Percentiles rank a stretch among this genome's conserved stretches.
phyloP scores from a whole-genome alignment of 2,329 filamentous ascomycete genomes.

The Pestalotiopsis sp. region DNA sequence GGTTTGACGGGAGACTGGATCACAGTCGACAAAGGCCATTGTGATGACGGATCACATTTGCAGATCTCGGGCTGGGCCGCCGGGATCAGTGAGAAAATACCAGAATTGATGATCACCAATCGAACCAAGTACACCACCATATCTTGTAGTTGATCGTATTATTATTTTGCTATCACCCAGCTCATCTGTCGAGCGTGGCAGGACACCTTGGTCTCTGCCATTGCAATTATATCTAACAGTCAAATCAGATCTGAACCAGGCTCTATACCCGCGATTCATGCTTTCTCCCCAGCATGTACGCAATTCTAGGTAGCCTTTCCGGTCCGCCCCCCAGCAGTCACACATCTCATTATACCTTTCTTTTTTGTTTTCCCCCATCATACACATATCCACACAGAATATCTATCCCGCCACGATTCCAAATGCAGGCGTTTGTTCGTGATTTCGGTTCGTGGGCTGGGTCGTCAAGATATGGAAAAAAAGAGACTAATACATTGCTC shows the following conservation, averaged over 20 bases:
- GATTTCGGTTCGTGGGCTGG: constrained; percentile 17
- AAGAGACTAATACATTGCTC: constrained; percentile 31
- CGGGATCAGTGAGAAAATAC: not conserved
- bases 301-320: not conserved
- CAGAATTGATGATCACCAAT: too few species aligned
- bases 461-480: constrained; percentile 26
- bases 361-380: not conserved
- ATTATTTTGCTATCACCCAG: not conserved
- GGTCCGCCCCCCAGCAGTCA: not conserved
- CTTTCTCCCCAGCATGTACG: not conserved
- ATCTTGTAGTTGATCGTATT: not conserved
- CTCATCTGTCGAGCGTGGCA: not conserved
- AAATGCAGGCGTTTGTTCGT: constrained; percentile 13
- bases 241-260: not conserved
- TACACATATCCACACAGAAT: constrained; percentile 13
- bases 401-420: constrained; percentile 2
- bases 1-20: not conserved
- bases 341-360: not conserved
- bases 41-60: not conserved
- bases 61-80: not conserved
- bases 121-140: not conserved
- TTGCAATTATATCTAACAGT: not conserved
- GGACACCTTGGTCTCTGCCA: not conserved
- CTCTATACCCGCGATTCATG: not conserved
- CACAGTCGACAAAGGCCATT: not conserved